A percentile compares a stretch with the other conserved stretches of the same genome.
Conservation (phyloP, 345 rosid species). For the Eucalyptus sp. region DNA sequence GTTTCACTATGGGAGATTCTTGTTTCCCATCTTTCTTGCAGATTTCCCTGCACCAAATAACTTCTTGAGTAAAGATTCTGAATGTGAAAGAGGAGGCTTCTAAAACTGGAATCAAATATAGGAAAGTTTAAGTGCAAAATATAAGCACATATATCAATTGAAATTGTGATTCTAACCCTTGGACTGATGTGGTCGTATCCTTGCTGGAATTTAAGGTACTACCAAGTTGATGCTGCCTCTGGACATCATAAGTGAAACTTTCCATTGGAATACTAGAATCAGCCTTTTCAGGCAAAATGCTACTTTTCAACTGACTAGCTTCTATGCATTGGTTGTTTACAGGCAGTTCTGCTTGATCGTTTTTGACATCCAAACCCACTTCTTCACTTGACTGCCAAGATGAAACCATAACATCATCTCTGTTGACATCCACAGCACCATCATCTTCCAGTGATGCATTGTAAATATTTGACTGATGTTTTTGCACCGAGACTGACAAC, state of each 20-base stretch:
- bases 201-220: background rate
- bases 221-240: background rate
- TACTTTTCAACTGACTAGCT: background rate
- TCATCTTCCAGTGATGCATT: background rate
- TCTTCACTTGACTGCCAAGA: background rate
- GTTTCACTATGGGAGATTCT: constrained; percentile 30
- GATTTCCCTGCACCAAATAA: constrained; percentile 15
- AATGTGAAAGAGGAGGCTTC: background rate
- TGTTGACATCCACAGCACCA: background rate
- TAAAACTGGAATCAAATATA: background rate
- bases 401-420: background rate
- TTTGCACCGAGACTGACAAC: background rate
- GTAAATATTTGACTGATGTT: background rate
- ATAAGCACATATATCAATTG: background rate
- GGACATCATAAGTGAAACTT: background rate
- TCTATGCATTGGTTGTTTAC: background rate
- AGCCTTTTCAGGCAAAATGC: background rate
- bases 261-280: background rate
- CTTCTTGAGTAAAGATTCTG: background rate
- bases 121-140: background rate
- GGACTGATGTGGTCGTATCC: background rate
- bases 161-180: background rate
- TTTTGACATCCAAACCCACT: background rate
- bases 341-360: background rate
- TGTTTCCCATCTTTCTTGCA: constrained; percentile 23